Evolutionary conservation across 2,329 filamentous ascomycete genomes (phyloP).

Genomic region (Nigrospora oryzae): DNA sequence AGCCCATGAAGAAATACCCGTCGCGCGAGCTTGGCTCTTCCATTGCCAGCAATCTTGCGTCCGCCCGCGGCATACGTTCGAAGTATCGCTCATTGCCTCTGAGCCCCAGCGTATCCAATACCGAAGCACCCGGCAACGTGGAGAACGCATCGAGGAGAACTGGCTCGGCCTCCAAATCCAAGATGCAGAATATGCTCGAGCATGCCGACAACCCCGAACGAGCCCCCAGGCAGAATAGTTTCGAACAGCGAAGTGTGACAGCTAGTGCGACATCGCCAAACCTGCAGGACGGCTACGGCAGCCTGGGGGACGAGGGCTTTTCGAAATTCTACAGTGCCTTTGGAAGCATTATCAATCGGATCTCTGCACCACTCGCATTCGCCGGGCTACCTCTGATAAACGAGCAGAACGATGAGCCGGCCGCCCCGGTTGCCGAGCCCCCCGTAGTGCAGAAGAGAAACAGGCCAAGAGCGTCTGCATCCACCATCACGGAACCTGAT

Average conservation of each 20-base stretch:
- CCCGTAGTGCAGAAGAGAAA: constrained; percentile 25
- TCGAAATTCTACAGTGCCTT: constrained; percentile 88
- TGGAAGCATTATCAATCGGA: constrained; percentile 76
- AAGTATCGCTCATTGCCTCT: constrained; percentile 58
- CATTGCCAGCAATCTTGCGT: constrained; percentile 81
- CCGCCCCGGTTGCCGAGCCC: constrained; percentile 21
- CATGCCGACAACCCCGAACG: constrained; percentile 27
- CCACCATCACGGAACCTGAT: constrained; percentile 54
- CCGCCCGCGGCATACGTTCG: constrained; percentile 69
- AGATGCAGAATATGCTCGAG: constrained; percentile 50
- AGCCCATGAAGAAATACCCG: constrained; percentile 36
- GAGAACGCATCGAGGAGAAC: constrained; percentile 46
- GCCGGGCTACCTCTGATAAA: constrained; percentile 73
- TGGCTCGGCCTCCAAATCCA: constrained; percentile 39
- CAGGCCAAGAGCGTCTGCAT: constrained; percentile 22
- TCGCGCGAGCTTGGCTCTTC: constrained; percentile 68
- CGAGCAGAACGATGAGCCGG: constrained; percentile 38
- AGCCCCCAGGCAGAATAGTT: constrained; percentile 11
- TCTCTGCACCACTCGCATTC: constrained; percentile 87
- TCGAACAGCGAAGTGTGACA: constrained; percentile 15
- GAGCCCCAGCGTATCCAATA: constrained; percentile 64
- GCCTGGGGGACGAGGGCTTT: constrained; percentile 65
- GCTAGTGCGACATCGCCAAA: constrained; percentile 15
- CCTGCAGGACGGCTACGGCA: constrained; percentile 16
- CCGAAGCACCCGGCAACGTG: constrained; percentile 64